A percentile compares a stretch with the other conserved stretches of the same genome.
Conservation (phyloP, 352 stramenopile species). For the Phytophthora pinifolia region DNA sequence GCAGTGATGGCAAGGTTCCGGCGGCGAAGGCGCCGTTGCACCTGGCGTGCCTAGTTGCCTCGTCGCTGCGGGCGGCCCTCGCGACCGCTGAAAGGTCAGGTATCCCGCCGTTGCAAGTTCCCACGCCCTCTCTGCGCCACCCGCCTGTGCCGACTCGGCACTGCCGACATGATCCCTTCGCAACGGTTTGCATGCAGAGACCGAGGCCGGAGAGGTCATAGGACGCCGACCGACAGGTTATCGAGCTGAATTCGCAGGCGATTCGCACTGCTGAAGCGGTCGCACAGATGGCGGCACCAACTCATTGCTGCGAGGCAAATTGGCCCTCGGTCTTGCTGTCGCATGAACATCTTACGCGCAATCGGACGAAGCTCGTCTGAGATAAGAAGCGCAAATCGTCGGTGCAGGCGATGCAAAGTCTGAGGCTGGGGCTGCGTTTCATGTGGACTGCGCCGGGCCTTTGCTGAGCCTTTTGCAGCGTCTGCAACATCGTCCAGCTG, state of each 20-base stretch:
- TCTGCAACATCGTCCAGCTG: constrained; percentile 18
- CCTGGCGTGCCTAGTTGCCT: constrained; percentile 23
- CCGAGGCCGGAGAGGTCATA: background rate
- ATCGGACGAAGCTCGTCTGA: constrained; percentile 15
- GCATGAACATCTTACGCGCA: background rate
- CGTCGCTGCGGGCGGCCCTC: constrained; percentile 18
- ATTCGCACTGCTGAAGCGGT: background rate
- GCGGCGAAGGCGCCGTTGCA: background rate
- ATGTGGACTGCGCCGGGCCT: constrained; percentile 24
- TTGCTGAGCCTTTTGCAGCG: constrained; percentile 19
- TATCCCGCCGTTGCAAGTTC: constrained; percentile 32
- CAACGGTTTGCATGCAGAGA: constrained; percentile 4
- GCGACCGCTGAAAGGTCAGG: constrained; percentile 16
- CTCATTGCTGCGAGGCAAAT: constrained; percentile 8
- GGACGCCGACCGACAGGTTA: background rate
- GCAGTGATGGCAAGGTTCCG: too few relatives aligned
- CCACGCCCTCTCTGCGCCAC: background rate
- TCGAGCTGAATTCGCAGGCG: too few relatives aligned
- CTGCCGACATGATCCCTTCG: constrained; percentile 8
- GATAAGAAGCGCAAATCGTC: constrained; percentile 24
- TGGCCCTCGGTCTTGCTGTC: too few relatives aligned
- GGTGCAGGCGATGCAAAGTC: background rate
- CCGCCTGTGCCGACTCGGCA: background rate
- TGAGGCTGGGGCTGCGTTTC: background rate
- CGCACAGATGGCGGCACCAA: constrained; percentile 12